Evolutionary conservation across 2,329 filamentous ascomycete species (phyloP).

Genomic region (Cercospora nicotianae): DNA sequence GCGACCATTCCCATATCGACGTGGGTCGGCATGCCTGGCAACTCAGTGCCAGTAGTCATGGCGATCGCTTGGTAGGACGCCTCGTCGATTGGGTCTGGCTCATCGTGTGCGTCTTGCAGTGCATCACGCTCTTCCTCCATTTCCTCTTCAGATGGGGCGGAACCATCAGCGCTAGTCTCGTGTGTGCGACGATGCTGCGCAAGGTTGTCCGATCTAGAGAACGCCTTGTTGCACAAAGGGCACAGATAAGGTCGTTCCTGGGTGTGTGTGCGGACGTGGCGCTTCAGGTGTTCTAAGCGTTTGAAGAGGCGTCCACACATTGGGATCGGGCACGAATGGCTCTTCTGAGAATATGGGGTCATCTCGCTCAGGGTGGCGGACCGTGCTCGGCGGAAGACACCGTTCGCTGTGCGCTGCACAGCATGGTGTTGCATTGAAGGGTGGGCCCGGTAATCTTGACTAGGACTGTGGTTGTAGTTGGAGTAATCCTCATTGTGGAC

Average conservation of each 20-base stretch:
- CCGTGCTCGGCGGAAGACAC: slow-evolving; percentile 82
- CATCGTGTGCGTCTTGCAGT: slow-evolving; percentile 75
- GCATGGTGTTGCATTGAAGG: slow-evolving; percentile 59
- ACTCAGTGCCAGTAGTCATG: slow-evolving; percentile 32
- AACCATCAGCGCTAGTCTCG: slow-evolving; percentile 67
- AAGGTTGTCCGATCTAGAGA: slow-evolving; percentile 97
- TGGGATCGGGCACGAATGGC: slow-evolving; percentile 98
- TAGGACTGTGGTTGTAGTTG: slow-evolving; percentile 55
- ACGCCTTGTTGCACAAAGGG: slow-evolving; percentile 97
- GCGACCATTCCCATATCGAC: slow-evolving; percentile 37
- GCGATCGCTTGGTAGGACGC: slow-evolving; percentile 32
- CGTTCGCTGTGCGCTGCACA: slow-evolving; percentile 61
- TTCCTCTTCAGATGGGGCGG: slow-evolving; percentile 74
- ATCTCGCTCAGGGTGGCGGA: slow-evolving; percentile 97
- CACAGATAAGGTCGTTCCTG: slow-evolving; percentile 99
- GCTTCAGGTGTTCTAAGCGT: slow-evolving; percentile 97
- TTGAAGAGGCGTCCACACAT: slow-evolving; percentile 97
- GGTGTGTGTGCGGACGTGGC: slow-evolving; percentile 98
- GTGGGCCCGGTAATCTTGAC: slow-evolving; percentile 39
- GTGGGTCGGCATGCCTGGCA: slow-evolving; percentile 40
- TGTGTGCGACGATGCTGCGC: slow-evolving; percentile 88
- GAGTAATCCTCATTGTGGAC: slow-evolving; percentile 68
- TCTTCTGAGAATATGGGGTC: slow-evolving; percentile 94
- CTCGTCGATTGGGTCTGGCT: slow-evolving; percentile 39
- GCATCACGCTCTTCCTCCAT: slow-evolving; percentile 87